Conservation (phyloP, 805 yeast species). For the Myxozyma udenii region DNA sequence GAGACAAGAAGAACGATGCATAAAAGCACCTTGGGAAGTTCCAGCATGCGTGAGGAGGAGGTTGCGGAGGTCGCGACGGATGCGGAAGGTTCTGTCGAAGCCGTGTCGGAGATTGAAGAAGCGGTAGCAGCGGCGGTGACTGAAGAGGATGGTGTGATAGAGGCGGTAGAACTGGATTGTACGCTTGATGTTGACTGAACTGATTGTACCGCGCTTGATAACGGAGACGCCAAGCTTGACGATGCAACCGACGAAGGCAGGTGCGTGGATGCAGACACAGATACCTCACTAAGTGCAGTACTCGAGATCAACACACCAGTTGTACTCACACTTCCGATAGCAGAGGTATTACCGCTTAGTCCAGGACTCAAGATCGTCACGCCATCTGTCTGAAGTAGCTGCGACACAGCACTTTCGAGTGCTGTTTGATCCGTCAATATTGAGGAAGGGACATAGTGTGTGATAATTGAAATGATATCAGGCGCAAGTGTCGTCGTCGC, state of each 20-base stretch:
- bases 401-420: constrained; percentile 7
- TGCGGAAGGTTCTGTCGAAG: constrained; percentile 5
- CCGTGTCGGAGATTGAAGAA: too few relatives aligned
- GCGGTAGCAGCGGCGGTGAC: too few relatives aligned
- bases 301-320: neutral
- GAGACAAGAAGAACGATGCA: too few relatives aligned
- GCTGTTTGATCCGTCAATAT: constrained; percentile 12
- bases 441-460: constrained; percentile 21
- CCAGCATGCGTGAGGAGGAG: neutral
- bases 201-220: constrained; percentile 4
- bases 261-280: constrained; percentile 27
- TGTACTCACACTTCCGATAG: neutral
- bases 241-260: too few relatives aligned
- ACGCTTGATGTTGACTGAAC: constrained; percentile 34
- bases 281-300: neutral
- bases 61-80: constrained; percentile 13
- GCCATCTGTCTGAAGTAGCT: constrained; percentile 7
- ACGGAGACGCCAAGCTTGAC: too few relatives aligned
- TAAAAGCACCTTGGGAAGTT: too few relatives aligned
- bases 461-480: constrained; percentile 18
- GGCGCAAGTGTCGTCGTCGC: constrained; percentile 8
- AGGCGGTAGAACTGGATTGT: constrained; percentile 28
- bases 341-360: neutral
- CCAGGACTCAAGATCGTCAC: constrained; percentile 2
- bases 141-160: constrained; percentile 16